A percentile compares a stretch with the other conserved stretches of the same genome.
Conservation (phyloP, 495 filamentous ascomycete species). For the Aspergillus wentii region DNA sequence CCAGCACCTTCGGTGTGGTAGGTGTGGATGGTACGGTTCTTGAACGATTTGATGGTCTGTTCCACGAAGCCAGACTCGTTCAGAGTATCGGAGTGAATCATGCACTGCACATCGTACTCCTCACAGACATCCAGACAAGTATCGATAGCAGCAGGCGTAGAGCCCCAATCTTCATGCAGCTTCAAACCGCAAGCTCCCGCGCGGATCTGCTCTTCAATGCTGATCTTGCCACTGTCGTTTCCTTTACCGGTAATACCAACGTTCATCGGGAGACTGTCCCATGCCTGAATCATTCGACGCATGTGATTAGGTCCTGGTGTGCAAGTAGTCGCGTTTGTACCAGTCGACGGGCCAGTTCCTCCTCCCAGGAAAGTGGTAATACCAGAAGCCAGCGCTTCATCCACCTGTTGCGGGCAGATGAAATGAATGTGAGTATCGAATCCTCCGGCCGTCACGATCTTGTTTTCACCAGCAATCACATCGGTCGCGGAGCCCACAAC, state of each 20-base stretch:
- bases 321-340: constrained; percentile 92
- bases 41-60: constrained; percentile 82
- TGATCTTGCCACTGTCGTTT: constrained; percentile 72
- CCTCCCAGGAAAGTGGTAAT: constrained; percentile 92
- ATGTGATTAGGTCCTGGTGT: constrained; percentile 83
- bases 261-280: constrained; percentile 83
- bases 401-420: constrained; percentile 92
- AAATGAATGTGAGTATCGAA: constrained; percentile 94
- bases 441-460: constrained; percentile 89
- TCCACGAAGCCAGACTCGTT: constrained; percentile 98
- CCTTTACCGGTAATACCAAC: constrained; percentile 95
- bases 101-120: constrained; percentile 84
- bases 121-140: constrained; percentile 85
- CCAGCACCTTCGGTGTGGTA: constrained; percentile 98
- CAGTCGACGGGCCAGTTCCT: constrained; percentile 93
- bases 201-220: constrained; percentile 73
- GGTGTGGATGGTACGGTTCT: constrained; percentile 88
- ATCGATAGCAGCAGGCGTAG: constrained; percentile 89
- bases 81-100: constrained; percentile 96
- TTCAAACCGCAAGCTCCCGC: constrained; percentile 91
- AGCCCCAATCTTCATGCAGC: constrained; percentile 97
- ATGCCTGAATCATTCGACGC: constrained; percentile 89
- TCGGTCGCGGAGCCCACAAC: constrained; percentile 88
- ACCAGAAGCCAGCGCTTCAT: constrained; percentile 81
- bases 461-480: constrained; percentile 90